These are phyloP conservation scores for Solanum tacnaense DNA, from an alignment of 257 asterid species.

Conservation along the genomic window DNA sequence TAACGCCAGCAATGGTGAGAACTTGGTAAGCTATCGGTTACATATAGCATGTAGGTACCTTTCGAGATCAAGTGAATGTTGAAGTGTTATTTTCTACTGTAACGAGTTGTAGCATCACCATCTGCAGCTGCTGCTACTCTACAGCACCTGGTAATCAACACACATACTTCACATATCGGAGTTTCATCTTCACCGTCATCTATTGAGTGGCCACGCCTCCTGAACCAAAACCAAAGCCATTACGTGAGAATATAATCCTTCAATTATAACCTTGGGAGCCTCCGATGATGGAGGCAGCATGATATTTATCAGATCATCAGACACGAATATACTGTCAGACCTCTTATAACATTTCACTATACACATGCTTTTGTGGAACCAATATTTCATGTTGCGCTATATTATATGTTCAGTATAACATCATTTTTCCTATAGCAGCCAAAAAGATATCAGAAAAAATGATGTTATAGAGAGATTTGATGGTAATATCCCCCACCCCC, in stretches of 20 bases:
- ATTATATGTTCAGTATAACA: background rate
- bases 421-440: background rate
- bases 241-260: background rate
- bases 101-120: background rate
- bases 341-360: background rate
- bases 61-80: background rate
- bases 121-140: background rate
- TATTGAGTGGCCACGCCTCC: background rate
- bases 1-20: background rate
- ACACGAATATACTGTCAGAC: background rate
- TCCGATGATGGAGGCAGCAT: background rate
- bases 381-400: background rate
- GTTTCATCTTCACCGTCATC: background rate
- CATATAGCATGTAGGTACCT: background rate
- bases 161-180: background rate
- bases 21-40: background rate
- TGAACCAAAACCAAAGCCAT: background rate
- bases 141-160: background rate
- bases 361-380: background rate
- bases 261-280: background rate
- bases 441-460: background rate
- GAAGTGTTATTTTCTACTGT: background rate
- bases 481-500: background rate
- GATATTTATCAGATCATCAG: background rate
- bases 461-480: background rate